Percentiles rank a stretch among this genome's conserved stretches.
phyloP scores from a whole-genome alignment of 1,284 basidiomycete species.

The Abortiporus biennis region DNA sequence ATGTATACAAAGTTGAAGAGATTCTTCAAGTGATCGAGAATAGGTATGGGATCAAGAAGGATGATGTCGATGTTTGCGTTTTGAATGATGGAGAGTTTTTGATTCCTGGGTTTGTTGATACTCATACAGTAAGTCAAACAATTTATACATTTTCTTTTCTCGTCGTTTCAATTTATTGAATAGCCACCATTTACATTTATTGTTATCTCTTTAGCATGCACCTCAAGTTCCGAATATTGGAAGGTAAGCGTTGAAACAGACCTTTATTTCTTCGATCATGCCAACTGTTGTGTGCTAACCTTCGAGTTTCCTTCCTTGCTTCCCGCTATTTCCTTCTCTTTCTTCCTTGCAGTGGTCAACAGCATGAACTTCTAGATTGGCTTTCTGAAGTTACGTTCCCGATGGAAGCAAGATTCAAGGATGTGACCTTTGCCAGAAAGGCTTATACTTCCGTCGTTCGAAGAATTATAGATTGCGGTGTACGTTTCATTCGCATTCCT shows the following conservation, averaged over 20 bases:
- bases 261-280: not conserved
- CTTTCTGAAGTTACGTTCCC: constrained; percentile 86
- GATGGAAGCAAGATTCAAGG: constrained; percentile 76
- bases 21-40: constrained; percentile 37
- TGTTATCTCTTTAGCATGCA: constrained; percentile 81
- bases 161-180: no score
- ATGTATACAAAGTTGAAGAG: constrained; percentile 34
- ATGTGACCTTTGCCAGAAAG: constrained; percentile 63
- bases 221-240: constrained; percentile 86
- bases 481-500: constrained; percentile 31
- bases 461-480: constrained; percentile 72
- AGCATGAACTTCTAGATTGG: constrained; percentile 91
- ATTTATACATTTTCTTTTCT: no score
- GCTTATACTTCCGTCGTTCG: constrained; percentile 75
- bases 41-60: constrained; percentile 7
- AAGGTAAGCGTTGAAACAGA: constrained; percentile 39
- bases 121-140: constrained; percentile 79
- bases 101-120: constrained; percentile 87
- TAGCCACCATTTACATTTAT: no score
- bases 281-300: not conserved
- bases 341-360: constrained; percentile 50
- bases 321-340: not conserved
- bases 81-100: constrained; percentile 73
- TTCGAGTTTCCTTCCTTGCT: not conserved
- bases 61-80: constrained; percentile 33